A percentile compares a stretch with the other conserved stretches of the same genome.
Evolutionary conservation across 768 basidiomycete species (phyloP).

Genomic region (Kwoniella botswanensis): DNA sequence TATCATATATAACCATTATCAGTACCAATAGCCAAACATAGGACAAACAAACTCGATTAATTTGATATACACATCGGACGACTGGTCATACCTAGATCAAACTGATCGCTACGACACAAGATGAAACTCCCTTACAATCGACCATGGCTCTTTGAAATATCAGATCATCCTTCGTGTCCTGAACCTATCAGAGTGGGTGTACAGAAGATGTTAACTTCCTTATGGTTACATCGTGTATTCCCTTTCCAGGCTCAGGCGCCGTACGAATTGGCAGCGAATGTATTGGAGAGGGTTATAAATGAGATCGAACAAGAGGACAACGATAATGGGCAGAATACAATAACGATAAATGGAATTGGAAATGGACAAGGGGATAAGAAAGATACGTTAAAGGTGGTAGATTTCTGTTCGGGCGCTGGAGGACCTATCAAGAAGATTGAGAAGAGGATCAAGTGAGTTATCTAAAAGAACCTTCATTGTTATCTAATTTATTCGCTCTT

Average conservation of each 20-base stretch:
- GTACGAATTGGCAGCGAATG: slow-evolving; percentile 35
- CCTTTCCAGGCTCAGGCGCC: slow-evolving; percentile 43
- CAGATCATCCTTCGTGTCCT: slow-evolving; percentile 51
- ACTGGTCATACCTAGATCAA: too few species aligned
- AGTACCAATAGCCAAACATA: too few species aligned
- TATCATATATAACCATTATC: too few species aligned
- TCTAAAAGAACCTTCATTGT: slow-evolving; percentile 31
- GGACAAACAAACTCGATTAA: too few species aligned
- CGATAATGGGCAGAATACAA: neutral
- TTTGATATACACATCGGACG: too few species aligned
- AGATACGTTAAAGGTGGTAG: slow-evolving; percentile 39
- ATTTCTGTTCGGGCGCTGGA: slow-evolving; percentile 54
- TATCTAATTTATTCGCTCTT: slow-evolving; percentile 28
- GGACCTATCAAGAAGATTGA: slow-evolving; percentile 51
- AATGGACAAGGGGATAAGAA: slow-evolving; percentile 6
- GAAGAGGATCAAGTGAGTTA: slow-evolving; percentile 51
- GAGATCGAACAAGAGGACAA: slow-evolving; percentile 32
- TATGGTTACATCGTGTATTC: slow-evolving; percentile 46
- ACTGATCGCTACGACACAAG: neutral
- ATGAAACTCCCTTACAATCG: slow-evolving; percentile 44
- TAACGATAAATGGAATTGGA: neutral
- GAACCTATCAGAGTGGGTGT: slow-evolving; percentile 39
- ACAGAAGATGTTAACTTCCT: slow-evolving; percentile 46
- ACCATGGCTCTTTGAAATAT: slow-evolving; percentile 46
- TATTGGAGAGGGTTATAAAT: slow-evolving; percentile 38